A percentile compares a stretch with the other conserved stretches of the same genome.
Conservation (phyloP, 148 eudicot species). For the Camellia sinensis region DNA sequence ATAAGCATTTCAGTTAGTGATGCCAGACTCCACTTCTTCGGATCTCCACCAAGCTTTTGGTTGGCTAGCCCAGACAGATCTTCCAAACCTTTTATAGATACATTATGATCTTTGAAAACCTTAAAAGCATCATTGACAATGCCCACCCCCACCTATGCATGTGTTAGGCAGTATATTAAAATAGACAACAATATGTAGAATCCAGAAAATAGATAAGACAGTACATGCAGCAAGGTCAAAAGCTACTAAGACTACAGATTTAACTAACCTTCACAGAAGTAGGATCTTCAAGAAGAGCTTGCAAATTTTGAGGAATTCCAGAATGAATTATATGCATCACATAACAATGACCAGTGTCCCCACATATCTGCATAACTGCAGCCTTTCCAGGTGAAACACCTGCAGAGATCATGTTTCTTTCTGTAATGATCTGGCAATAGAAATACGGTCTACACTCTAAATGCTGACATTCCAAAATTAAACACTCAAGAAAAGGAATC, state of each 20-base stretch:
- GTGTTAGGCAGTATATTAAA: constrained; percentile 1
- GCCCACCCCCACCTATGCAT: constrained; percentile 70
- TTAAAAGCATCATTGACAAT: constrained; percentile 71
- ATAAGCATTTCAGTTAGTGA: constrained; percentile 58
- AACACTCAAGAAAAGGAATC: neutral
- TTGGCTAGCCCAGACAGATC: constrained; percentile 75
- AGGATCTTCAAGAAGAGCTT: constrained; percentile 70
- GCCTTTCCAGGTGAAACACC: constrained; percentile 73
- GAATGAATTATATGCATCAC: constrained; percentile 83
- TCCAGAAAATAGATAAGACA: neutral
- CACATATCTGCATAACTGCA: constrained; percentile 90
- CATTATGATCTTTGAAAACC: constrained; percentile 57
- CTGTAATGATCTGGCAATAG: neutral
- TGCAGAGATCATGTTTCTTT: constrained; percentile 30
- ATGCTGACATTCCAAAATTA: neutral
- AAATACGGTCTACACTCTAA: neutral
- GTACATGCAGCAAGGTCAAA: neutral
- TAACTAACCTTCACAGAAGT: constrained; percentile 51
- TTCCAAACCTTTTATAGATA: constrained; percentile 52
- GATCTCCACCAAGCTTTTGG: constrained; percentile 57
- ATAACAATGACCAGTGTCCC: constrained; percentile 54
- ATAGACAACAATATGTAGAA: neutral
- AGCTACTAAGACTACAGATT: neutral
- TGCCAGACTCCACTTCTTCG: constrained; percentile 71
- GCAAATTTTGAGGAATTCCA: constrained; percentile 63